A percentile compares a stretch with the other conserved stretches of the same genome.
phyloP scores from a whole-genome alignment of 192 early-diverging fungal species.

The Cladochytrium replicatum region DNA sequence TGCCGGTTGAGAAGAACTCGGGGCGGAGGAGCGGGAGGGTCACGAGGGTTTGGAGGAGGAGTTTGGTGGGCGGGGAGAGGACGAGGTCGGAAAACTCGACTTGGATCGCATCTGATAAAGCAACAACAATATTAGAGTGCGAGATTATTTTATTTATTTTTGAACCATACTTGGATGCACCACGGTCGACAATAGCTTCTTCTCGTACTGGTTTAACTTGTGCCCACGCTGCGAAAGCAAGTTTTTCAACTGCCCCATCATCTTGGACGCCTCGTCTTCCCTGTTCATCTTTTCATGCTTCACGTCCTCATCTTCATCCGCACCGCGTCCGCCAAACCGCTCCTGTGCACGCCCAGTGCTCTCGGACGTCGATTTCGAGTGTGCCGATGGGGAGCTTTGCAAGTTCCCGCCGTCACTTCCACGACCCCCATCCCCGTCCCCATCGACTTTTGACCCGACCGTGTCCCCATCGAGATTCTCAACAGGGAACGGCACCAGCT shows the following conservation, averaged over 20 bases:
- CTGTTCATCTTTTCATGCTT: slow-evolving; percentile 11
- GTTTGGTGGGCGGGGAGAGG: slow-evolving; percentile 64
- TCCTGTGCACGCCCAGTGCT: too few relatives aligned
- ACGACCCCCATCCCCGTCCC: too few relatives aligned
- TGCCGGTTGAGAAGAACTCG: slow-evolving; percentile 36
- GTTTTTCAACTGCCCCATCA: slow-evolving; percentile 18
- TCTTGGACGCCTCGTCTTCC: slow-evolving; percentile 15
- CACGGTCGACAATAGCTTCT: slow-evolving; percentile 63
- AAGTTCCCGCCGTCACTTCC: too few relatives aligned
- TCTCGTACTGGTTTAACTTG: slow-evolving; percentile 55
- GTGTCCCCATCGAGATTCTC: too few relatives aligned
- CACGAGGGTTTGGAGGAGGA: slow-evolving; percentile 68
- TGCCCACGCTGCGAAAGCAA: slow-evolving; percentile 16
- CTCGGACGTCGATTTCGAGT: too few relatives aligned
- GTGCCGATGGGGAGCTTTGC: too few relatives aligned
- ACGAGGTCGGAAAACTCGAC: slow-evolving; percentile 62
- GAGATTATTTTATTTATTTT: background rate
- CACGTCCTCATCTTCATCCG: slow-evolving; percentile 13
- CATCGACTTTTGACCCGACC: too few relatives aligned
- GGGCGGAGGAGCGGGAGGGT: slow-evolving; percentile 37
- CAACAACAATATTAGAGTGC: background rate
- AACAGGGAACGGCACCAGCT: too few relatives aligned
- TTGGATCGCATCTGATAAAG: slow-evolving; percentile 36
- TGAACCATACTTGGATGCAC: slow-evolving; percentile 57
- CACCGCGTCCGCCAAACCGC: too few relatives aligned